A percentile compares a stretch with the other conserved stretches of the same genome.
Evolutionary conservation across 2,329 filamentous ascomycete genomes (phyloP).

Genomic region (Stromatinia cepivora): DNA sequence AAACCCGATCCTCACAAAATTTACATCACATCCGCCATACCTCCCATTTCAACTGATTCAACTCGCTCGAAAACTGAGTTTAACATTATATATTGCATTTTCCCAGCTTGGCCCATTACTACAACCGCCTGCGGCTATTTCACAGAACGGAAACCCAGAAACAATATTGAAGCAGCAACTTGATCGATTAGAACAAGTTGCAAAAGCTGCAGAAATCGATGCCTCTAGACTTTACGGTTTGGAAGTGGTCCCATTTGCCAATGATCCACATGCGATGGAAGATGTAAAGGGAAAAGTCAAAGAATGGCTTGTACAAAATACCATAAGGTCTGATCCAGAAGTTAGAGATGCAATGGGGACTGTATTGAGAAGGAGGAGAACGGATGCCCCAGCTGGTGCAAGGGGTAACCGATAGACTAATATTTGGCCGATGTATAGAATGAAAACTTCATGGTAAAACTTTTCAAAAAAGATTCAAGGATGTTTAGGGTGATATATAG

Average conservation of each 20-base stretch:
- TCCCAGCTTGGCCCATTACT: constrained; percentile 75
- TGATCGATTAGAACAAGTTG: constrained; percentile 62
- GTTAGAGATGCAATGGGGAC: constrained; percentile 76
- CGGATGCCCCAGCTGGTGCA: constrained; percentile 63
- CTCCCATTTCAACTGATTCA: constrained; percentile 83
- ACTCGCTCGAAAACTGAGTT: constrained; percentile 71
- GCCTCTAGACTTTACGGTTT: constrained; percentile 68
- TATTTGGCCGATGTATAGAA: neutral
- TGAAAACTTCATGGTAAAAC: neutral
- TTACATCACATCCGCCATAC: constrained; percentile 57
- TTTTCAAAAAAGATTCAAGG: neutral
- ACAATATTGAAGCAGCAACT: constrained; percentile 61
- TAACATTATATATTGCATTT: constrained; percentile 82
- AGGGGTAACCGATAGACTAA: constrained; percentile 39
- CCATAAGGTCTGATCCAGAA: constrained; percentile 74
- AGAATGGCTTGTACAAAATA: constrained; percentile 87
- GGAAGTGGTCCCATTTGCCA: constrained; percentile 78
- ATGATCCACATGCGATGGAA: constrained; percentile 63
- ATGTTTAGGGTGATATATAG: neutral
- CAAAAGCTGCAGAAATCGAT: constrained; percentile 66
- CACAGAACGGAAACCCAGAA: constrained; percentile 46
- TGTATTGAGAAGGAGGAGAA: constrained; percentile 62
- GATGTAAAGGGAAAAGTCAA: constrained; percentile 71
- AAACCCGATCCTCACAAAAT: constrained; percentile 47
- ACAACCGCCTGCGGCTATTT: constrained; percentile 37